Base-by-base conservation (phyloP, 371 early-diverging fungal genomes). In the Mucor velutinosus region DNA sequence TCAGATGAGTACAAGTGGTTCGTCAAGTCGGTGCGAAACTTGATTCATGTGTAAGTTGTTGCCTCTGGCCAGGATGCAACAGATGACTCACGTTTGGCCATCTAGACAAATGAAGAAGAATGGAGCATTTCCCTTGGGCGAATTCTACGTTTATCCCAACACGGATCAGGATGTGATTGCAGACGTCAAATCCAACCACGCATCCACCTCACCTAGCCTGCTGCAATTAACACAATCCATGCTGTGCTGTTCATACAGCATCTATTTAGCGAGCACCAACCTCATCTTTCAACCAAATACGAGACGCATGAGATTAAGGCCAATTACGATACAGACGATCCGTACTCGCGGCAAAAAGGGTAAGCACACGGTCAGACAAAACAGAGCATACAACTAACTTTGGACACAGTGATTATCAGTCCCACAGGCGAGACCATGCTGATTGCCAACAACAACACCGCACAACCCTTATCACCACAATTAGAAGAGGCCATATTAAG, bases 1-100 rank as follows among this genome's bases (percentile, higher is more conserved):
- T 72, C 73, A 14, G 69, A 75, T 27, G 82, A 82, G 65, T 82
- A 82, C 45, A 76, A 70, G 58, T 60, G 73, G 43, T 82, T 82
- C 59, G 66, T 82, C 19, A 74, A 67, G 37, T 74, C 80, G 1
- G 43, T 80, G 29, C 66, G 77, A 33, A 82, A 82, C 56, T 27
- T 82, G 30, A 57, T 82, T 21, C 70, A 70, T 43, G 49, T 57
- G 83, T 82, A 82, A 68, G 76, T 60, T 10, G 41, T 4, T 17
- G 30, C 30, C 6, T 30, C 4, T 30, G 4, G 35, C 35, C 6
- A 35, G 3, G 25, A 51, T 23, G 23, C 23, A 23, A 25, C 23
- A 51, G 25, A 25, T 23, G 3, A 51, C 8, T 45, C 12, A 29
- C 25, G 2, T 30, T 30, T 30, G 7, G 10, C n/a, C 23, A 21